A percentile compares a stretch with the other conserved stretches of the same genome.
phyloP scores from a whole-genome alignment of 805 yeast genomes.

The Helenozyma rhizophorensis region DNA sequence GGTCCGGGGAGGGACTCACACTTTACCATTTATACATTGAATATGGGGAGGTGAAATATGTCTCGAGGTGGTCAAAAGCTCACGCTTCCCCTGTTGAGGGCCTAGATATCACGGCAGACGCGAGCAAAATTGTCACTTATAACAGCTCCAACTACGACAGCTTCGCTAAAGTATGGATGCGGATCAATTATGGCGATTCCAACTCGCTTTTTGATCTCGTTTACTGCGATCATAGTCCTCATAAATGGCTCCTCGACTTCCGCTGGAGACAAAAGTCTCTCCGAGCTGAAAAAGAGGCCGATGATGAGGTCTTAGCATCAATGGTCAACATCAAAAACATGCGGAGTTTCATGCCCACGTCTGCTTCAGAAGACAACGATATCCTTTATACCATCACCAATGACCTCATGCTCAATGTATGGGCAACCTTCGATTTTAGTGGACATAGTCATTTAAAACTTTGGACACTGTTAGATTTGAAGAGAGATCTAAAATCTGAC shows the following conservation, averaged over 20 bases:
- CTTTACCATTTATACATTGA: conserved; percentile 52
- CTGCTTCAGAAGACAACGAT: conserved; percentile 30
- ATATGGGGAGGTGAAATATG: conserved; percentile 36
- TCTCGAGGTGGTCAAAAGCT: conserved; percentile 40
- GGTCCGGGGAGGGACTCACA: conserved; percentile 46
- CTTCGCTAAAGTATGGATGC: conserved; percentile 72
- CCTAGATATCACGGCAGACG: conserved; percentile 61
- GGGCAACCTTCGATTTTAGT: conserved; percentile 62
- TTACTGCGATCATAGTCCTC: conserved; percentile 57
- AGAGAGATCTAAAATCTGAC: not conserved
- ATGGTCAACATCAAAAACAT: conserved; percentile 35
- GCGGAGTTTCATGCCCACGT: conserved; percentile 27
- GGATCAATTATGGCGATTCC: conserved; percentile 61
- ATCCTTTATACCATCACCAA: conserved; percentile 59
- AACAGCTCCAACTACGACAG: conserved; percentile 59
- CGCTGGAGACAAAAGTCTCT: conserved; percentile 21
- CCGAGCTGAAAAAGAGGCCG: conserved; percentile 42
- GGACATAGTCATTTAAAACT: conserved; percentile 52
- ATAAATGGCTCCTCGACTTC: conserved; percentile 46
- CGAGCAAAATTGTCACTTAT: conserved; percentile 54
- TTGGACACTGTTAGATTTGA: conserved; percentile 47
- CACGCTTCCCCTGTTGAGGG: conserved; percentile 61
- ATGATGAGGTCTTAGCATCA: conserved; percentile 8
- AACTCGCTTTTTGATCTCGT: conserved; percentile 61
- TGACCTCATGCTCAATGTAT: conserved; percentile 58